phyloP scores from a whole-genome alignment of 257 asterid species.

The Orobanche coerulescens region DNA sequence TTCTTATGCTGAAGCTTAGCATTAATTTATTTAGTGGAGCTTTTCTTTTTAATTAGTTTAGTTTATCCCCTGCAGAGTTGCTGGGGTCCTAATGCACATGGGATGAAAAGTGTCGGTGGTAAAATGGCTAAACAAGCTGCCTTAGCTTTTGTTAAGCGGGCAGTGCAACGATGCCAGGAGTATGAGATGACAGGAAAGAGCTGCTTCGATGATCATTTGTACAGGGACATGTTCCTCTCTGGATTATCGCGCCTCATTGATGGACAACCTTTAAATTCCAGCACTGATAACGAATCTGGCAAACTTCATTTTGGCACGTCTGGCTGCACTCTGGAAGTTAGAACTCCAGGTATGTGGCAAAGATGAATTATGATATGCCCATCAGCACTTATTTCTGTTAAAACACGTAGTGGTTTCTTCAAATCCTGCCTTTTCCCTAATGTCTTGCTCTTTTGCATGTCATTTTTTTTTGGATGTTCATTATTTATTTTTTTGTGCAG shows the following conservation, averaged over 20 bases:
- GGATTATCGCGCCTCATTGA: constrained; percentile 48
- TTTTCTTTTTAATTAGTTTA: background rate
- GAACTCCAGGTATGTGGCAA: constrained; percentile 54
- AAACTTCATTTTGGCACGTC: constrained; percentile 41
- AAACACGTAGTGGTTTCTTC: constrained; percentile 8
- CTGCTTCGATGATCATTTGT: constrained; percentile 67
- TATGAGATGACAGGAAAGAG: constrained; percentile 65
- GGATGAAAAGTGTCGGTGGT: constrained; percentile 77
- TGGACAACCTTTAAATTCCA: constrained; percentile 38
- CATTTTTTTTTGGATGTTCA: constrained; percentile 14
- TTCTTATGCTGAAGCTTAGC: background rate
- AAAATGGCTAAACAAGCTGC: constrained; percentile 86
- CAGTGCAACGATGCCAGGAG: constrained; percentile 61
- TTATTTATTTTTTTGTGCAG: constrained; percentile 32
- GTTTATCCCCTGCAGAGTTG: constrained; percentile 41
- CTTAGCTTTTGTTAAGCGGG: constrained; percentile 69
- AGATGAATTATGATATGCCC: constrained; percentile 13
- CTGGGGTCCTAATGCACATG: constrained; percentile 72
- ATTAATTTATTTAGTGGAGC: background rate
- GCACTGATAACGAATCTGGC: constrained; percentile 44
- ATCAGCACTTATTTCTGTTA: constrained; percentile 12
- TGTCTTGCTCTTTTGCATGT: constrained; percentile 13
- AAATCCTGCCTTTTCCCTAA: background rate
- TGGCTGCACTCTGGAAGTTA: constrained; percentile 47
- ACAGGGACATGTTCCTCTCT: constrained; percentile 60